Evolutionary conservation across 2,329 filamentous ascomycete genomes (phyloP).

Genomic region (Verruconis gallopava): DNA sequence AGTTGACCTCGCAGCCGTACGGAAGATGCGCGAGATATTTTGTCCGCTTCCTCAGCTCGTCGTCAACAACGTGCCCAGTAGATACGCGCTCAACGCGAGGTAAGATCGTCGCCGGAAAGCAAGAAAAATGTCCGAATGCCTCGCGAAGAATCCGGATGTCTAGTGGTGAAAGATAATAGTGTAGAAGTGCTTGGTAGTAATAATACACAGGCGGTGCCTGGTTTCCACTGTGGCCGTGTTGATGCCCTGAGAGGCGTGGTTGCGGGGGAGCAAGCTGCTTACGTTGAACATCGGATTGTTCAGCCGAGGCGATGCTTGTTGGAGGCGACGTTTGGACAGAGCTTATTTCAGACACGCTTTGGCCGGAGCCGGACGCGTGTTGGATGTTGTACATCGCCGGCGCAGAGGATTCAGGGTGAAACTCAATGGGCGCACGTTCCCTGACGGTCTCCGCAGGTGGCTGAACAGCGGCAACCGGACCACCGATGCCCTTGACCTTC

Average conservation of each 20-base stretch:
- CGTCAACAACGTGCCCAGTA: constrained; percentile 76
- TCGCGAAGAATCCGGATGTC: constrained; percentile 88
- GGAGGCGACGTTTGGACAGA: not conserved
- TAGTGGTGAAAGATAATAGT: constrained; percentile 79
- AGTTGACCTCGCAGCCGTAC: constrained; percentile 79
- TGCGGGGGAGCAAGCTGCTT: not conserved
- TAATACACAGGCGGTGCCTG: constrained; percentile 49
- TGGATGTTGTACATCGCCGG: constrained; percentile 40
- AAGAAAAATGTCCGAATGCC: constrained; percentile 69
- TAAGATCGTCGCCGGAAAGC: constrained; percentile 74
- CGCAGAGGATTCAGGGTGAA: constrained; percentile 32
- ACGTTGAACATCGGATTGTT: not conserved
- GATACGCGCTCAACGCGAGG: constrained; percentile 83
- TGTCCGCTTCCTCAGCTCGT: constrained; percentile 66
- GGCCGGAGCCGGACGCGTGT: constrained; percentile 32
- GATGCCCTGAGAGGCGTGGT: not conserved
- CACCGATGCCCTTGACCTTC: constrained; percentile 54
- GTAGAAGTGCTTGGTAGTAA: constrained; percentile 78
- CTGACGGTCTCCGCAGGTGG: constrained; percentile 27
- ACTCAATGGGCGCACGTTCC: constrained; percentile 36
- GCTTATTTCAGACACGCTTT: constrained; percentile 18
- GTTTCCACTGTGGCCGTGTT: constrained; percentile 12
- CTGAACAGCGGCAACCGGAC: constrained; percentile 42
- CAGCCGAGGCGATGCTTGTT: not conserved
- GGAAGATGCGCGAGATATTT: constrained; percentile 83